Conservation (phyloP, 768 basidiomycete genomes). For the Serendipita indica region DNA sequence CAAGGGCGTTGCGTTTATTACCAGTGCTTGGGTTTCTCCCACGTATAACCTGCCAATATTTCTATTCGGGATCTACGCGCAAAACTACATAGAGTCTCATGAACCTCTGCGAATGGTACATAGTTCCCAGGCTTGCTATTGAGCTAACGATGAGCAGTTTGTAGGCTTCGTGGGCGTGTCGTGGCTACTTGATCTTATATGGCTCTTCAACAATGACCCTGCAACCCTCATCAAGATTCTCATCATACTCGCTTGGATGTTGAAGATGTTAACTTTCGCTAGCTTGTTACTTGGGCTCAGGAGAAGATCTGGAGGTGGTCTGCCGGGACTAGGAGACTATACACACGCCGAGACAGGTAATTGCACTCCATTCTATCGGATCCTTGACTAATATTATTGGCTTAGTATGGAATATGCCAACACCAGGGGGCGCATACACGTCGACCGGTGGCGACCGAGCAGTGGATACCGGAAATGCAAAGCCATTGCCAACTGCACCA, state of each 20-base stretch:
- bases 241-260: neutral
- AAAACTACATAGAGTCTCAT: slow-evolving; percentile 49
- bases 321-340: neutral
- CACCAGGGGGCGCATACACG: neutral
- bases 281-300: neutral
- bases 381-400: neutral
- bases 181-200: slow-evolving; percentile 52
- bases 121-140: neutral
- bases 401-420: neutral
- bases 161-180: slow-evolving; percentile 47
- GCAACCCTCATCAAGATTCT: neutral
- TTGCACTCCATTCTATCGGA: neutral
- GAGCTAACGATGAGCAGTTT: slow-evolving; percentile 32
- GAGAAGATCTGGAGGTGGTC: neutral
- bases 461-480: neutral
- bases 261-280: neutral
- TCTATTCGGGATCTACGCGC: slow-evolving; percentile 59
- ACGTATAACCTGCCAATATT: slow-evolving; percentile 73
- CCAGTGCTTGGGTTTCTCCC: slow-evolving; percentile 39
- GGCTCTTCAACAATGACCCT: slow-evolving; percentile 22
- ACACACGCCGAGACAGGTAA: neutral
- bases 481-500: neutral
- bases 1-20: slow-evolving; percentile 19
- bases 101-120: slow-evolving; percentile 52
- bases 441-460: neutral